A percentile compares a stretch with the other conserved stretches of the same genome.
phyloP scores from a whole-genome alignment of 495 filamentous ascomycete genomes.

The Penicillium fimorum region DNA sequence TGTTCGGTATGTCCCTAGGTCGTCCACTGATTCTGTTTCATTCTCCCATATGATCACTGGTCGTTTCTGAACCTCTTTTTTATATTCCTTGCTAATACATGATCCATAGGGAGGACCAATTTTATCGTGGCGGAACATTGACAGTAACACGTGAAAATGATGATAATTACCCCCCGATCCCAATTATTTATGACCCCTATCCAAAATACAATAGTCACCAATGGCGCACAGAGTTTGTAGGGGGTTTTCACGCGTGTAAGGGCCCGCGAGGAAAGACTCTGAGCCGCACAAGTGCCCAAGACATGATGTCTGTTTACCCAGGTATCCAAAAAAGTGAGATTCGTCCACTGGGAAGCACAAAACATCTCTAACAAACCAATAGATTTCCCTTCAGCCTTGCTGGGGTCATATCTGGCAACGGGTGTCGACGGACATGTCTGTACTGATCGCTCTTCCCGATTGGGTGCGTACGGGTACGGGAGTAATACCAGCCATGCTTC shows the following conservation, averaged over 20 bases:
- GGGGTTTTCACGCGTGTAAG: not conserved
- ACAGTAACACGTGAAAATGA: too few relatives aligned
- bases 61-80: too few relatives aligned
- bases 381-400: not conserved
- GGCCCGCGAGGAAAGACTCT: not conserved
- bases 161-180: slow-evolving; percentile 8
- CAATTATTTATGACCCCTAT: not conserved
- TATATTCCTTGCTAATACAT: too few relatives aligned
- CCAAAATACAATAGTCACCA: not conserved
- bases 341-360: not conserved
- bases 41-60: too few relatives aligned
- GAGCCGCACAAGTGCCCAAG: not conserved
- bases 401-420: not conserved
- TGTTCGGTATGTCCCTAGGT: too few relatives aligned
- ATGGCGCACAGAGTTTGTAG: not conserved
- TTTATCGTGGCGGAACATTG: too few relatives aligned
- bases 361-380: not conserved
- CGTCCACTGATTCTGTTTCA: too few relatives aligned
- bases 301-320: not conserved
- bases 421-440: not conserved
- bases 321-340: not conserved
- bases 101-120: too few relatives aligned
- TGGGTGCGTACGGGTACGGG: not conserved
- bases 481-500: not conserved
- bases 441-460: not conserved